Conservation (phyloP, 2,329 filamentous ascomycete species). For the Blastomyces silverae region DNA sequence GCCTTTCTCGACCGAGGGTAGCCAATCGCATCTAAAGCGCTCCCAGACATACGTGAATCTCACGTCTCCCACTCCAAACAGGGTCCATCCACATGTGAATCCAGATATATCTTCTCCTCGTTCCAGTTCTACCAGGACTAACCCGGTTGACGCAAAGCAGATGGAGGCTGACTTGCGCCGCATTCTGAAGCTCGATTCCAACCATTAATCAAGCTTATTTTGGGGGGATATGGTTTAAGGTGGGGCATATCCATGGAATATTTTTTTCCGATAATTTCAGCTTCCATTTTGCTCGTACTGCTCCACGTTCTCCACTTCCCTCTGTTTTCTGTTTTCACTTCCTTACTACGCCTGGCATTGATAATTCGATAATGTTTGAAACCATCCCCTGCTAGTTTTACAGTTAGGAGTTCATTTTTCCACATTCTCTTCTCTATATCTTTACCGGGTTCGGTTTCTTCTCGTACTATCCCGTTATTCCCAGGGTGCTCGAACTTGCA, state of each 20-base stretch:
- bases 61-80: conserved; percentile 17
- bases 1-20: conserved; percentile 17
- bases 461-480: background rate
- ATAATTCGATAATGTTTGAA: conserved; percentile 4
- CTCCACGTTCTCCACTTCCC: background rate
- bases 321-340: background rate
- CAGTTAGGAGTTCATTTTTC: background rate
- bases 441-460: background rate
- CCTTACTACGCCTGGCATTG: background rate
- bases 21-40: conserved; percentile 23
- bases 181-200: conserved; percentile 41
- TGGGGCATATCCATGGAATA: background rate
- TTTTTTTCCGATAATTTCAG: background rate
- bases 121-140: conserved; percentile 23
- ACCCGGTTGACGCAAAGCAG: conserved; percentile 37
- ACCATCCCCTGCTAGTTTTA: too few relatives aligned
- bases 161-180: conserved; percentile 46
- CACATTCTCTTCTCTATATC: conserved; percentile 1
- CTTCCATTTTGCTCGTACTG: background rate
- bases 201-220: conserved; percentile 22
- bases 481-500: background rate
- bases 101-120: conserved; percentile 25
- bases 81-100: conserved; percentile 16
- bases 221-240: too few relatives aligned
- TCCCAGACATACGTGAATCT: conserved; percentile 6